A percentile compares a stretch with the other conserved stretches of the same genome.
Evolutionary conservation across 2,329 filamentous ascomycete species (phyloP).

Genomic region (Aureobasidium sp.): DNA sequence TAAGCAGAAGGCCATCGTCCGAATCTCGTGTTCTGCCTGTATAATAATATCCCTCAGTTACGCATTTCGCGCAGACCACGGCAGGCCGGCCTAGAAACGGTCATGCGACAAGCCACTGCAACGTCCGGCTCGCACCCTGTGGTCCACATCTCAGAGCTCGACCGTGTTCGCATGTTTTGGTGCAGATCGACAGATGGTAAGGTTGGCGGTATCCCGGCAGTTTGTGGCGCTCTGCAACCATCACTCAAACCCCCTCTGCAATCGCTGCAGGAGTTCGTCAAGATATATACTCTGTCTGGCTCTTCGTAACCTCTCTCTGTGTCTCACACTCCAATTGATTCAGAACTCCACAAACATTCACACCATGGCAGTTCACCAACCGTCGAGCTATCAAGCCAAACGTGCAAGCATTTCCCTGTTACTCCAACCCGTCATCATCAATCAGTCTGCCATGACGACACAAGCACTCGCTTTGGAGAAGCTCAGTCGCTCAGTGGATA

Average conservation of each 20-base stretch:
- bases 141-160: background rate
- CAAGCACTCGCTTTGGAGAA: slow-evolving; percentile 2
- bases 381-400: background rate
- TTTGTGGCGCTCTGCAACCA: slow-evolving; percentile 2
- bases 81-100: slow-evolving; percentile 2
- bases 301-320: background rate
- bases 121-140: background rate
- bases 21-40: background rate
- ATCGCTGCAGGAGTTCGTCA: background rate
- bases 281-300: background rate
- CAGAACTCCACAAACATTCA: background rate
- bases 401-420: slow-evolving; percentile 4
- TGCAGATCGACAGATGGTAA: background rate
- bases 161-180: background rate
- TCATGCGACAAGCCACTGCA: background rate
- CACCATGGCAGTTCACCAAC: slow-evolving; percentile 3
- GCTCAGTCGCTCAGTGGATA: background rate
- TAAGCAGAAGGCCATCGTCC: background rate
- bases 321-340: background rate
- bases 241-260: background rate
- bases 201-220: background rate
- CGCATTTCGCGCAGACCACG: background rate
- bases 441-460: background rate
- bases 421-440: background rate
- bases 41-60: background rate